Evolutionary conservation across 139 green algal species (phyloP), one percentile per base, ranked within the genome.

Genomic region (Astrephomene gubernaculifera): DNA sequence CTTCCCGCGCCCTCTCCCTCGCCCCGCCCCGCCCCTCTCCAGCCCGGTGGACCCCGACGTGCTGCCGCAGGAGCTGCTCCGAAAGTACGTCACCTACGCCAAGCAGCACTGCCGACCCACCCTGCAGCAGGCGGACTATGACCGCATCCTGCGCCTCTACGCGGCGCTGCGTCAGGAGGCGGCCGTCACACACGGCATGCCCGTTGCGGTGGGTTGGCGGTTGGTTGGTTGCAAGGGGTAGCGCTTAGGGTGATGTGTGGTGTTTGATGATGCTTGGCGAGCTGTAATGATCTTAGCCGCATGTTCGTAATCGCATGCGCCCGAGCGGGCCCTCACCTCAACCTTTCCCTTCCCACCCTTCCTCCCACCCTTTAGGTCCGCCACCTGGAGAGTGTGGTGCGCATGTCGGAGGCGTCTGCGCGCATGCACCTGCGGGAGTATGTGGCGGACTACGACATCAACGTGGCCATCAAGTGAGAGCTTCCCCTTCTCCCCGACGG

Each of bases 21-120:
- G 53, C 7, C 5, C 61, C 29, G 10, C 1, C 25, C 27, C 27
- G 2, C 27, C 36, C 24, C 36, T 24, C 38, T 38, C 24, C 72
- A 86, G 84, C 65, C 78, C 71, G 25, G 65, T 87, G 72, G 67
- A 96, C 71, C 90, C 90, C 22, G 93, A 95, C 75, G 87, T 96
- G 29, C 88, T 99, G 27, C 71, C 88, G 25, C 97, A 99, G 88
- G 94, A 98, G 19, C 81, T 97, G 90, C 94, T 99, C 85, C 91
- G 93, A 64, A 99, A 99, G 94, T 99, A 99, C 93, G 95, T 99
- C 69, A 95, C 96, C 2, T 99, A 97, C 83, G 96, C 97, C 35
- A 98, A 98, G 93, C 90, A 96, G 88, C 90, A 95, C 83, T 93
- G 90, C 91, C 64, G 86, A 79, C 90, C 90, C 25, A 53, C 96